Evolutionary conservation across 371 early-diverging fungal genomes (phyloP).

Genomic region (Mucor racemosus): DNA sequence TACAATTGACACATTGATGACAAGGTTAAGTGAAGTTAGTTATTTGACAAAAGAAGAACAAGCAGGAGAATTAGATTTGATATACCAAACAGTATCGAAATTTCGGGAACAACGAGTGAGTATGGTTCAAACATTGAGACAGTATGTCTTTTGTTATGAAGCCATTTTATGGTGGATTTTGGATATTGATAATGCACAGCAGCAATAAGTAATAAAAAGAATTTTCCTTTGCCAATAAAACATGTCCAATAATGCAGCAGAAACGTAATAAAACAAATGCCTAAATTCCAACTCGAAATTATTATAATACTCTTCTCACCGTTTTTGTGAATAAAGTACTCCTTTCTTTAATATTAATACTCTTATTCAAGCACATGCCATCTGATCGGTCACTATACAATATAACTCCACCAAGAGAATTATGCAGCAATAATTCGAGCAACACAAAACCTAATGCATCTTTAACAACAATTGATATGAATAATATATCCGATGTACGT

Average conservation of each 20-base stretch:
- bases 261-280: background rate
- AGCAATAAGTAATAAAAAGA: background rate
- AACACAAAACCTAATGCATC: background rate
- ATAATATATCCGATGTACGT: background rate
- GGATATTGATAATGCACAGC: background rate
- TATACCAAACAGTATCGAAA: conserved; percentile 60
- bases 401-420: conserved; percentile 12
- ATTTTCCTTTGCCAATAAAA: background rate
- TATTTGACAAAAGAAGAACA: conserved; percentile 24
- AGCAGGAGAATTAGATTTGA: conserved; percentile 8
- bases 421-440: background rate
- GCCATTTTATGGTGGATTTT: conserved; percentile 62
- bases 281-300: conserved; percentile 7
- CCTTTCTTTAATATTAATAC: background rate
- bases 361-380: background rate
- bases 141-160: conserved; percentile 87
- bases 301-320: background rate
- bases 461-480: background rate
- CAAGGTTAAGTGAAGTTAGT: conserved; percentile 38
- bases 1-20: conserved; percentile 70
- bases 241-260: conserved; percentile 9
- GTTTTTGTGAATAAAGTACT: background rate
- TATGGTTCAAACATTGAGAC: conserved; percentile 83
- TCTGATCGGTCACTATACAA: background rate
- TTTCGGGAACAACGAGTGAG: conserved; percentile 78